Evolutionary conservation across 75 land plant genomes (phyloP), one percentile per base, ranked within the genome.

Genomic region (Isoetes taiwanensis): DNA sequence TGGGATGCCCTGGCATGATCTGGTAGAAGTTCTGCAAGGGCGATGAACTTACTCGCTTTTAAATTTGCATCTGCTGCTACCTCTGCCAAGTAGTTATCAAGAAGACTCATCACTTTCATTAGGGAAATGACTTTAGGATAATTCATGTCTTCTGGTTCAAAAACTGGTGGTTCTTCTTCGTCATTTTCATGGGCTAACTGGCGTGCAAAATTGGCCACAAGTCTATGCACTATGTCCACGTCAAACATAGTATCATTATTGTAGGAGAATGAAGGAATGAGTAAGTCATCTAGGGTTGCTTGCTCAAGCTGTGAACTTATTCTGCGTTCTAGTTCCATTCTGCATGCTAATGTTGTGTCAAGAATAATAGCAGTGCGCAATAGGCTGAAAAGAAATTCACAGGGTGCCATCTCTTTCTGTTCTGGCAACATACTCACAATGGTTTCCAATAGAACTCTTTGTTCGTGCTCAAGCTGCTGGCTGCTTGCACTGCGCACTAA

Each of bases 111-210:
- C 50, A 46, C 50, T 23, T 46, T 46, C 16, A n/a, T 8, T 23
- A 46, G 50, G 8, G 50, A 46, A n/a, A 6, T 46, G n/a, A n/a
- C n/a, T n/a, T n/a, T n/a, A n/a, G n/a, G n/a, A n/a, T n/a, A n/a
- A n/a, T n/a, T n/a, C n/a, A n/a, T n/a, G n/a, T n/a, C n/a, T n/a
- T n/a, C n/a, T n/a, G n/a, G n/a, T n/a, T n/a, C n/a, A n/a, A n/a
- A n/a, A n/a, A n/a, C n/a, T n/a, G n/a, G n/a, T n/a, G n/a, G n/a
- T n/a, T n/a, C n/a, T n/a, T n/a, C 5, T 6, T 46, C 50, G 6
- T 46, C 50, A 46, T 46, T 46, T 23, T 46, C 50, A 46, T 46
- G 50, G n/a, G n/a, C n/a, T n/a, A n/a, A n/a, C 50, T 8, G 6
- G 21, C 23, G n/a, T 8, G 25, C 5, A 23, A 46, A 46, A 4